These are phyloP conservation scores for Neospermospora avenae DNA, from an alignment of 2,329 filamentous ascomycete genomes.

Conservation along the genomic window DNA sequence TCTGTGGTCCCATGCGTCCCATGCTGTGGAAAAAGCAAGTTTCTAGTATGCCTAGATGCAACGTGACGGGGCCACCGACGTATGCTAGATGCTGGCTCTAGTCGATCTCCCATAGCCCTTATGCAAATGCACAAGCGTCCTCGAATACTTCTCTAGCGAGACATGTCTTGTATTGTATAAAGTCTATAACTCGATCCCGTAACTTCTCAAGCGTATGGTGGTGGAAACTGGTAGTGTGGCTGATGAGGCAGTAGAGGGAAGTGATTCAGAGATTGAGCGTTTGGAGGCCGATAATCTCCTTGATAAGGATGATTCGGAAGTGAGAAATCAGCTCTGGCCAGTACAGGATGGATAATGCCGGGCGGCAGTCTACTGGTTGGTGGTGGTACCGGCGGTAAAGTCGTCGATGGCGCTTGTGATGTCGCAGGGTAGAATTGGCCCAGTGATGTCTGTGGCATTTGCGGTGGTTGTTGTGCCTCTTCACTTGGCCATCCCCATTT, in stretches of 20 bases:
- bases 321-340: slow-evolving; percentile 70
- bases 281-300: slow-evolving; percentile 70
- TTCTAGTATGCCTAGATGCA: neutral
- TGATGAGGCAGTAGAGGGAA: slow-evolving; percentile 30
- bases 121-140: neutral
- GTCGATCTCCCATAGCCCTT: neutral
- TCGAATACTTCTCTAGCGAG: neutral
- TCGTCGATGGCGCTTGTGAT: slow-evolving; percentile 19
- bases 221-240: slow-evolving; percentile 25
- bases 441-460: slow-evolving; percentile 26
- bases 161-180: neutral
- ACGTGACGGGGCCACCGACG: neutral
- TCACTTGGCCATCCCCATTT: slow-evolving; percentile 69
- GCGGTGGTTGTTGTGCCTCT: slow-evolving; percentile 29
- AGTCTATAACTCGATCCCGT: neutral
- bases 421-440: slow-evolving; percentile 30
- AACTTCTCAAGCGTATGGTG: slow-evolving; percentile 7
- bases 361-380: slow-evolving; percentile 28
- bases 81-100: neutral
- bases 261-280: slow-evolving; percentile 32
- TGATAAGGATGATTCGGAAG: slow-evolving; percentile 79
- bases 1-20: neutral
- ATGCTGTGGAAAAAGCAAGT: neutral
- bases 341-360: slow-evolving; percentile 66
- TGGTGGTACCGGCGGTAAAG: slow-evolving; percentile 26